These are phyloP conservation scores for Dysphania ambrosioides DNA, from an alignment of 148 eudicot species.

Conservation along the genomic window DNA sequence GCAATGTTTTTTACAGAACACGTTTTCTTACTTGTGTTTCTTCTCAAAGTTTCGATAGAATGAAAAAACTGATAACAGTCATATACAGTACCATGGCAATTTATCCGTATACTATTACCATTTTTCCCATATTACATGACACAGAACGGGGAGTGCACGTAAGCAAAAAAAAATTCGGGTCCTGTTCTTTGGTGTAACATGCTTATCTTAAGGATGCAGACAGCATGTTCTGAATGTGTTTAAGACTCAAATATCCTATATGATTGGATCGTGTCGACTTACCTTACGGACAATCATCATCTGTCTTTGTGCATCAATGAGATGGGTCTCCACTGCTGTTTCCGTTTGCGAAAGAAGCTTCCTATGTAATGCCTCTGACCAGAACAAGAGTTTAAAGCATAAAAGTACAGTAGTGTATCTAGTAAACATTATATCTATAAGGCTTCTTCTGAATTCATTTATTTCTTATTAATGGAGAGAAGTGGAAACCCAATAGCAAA, in stretches of 20 bases:
- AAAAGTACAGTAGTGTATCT: conserved; percentile 9
- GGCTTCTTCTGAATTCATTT: background rate
- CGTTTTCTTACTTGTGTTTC: too few relatives aligned
- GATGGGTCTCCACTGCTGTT: conserved; percentile 55
- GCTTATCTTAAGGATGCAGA: too few relatives aligned
- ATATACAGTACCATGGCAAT: too few relatives aligned
- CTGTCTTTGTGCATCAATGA: conserved; percentile 52
- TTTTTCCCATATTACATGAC: too few relatives aligned
- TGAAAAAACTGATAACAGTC: too few relatives aligned
- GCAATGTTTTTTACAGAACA: too few relatives aligned
- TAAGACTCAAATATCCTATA: background rate
- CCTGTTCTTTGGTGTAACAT: too few relatives aligned
- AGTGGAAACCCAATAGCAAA: background rate
- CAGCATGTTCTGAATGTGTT: conserved; percentile 11
- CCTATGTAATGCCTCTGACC: conserved; percentile 53
- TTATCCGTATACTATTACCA: too few relatives aligned
- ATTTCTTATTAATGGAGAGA: background rate
- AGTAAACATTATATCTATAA: background rate
- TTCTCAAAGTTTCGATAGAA: too few relatives aligned
- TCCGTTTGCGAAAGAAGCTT: conserved; percentile 63
- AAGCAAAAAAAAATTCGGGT: too few relatives aligned
- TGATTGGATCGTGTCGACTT: conserved; percentile 21
- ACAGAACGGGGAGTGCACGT: too few relatives aligned
- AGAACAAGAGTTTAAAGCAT: conserved; percentile 7
- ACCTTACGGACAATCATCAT: conserved; percentile 53